Evolutionary conservation across 2,329 filamentous ascomycete genomes (phyloP), one percentile per base, ranked within the genome.

Genomic region (Colletotrichum australisinense): DNA sequence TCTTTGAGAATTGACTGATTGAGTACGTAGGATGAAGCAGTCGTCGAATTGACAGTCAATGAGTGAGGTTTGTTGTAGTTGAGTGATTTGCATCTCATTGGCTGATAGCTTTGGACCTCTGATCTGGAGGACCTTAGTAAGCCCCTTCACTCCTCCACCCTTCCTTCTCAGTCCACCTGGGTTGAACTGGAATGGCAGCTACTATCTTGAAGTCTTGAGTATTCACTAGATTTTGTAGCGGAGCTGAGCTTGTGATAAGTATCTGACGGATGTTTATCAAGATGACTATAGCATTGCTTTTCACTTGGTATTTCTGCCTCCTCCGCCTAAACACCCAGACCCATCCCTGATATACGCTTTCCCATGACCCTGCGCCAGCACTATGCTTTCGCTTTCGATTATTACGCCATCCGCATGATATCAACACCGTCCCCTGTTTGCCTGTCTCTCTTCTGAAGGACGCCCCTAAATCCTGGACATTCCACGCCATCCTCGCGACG

Each of bases 71-170:
- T 57, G 46, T 62, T 65, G 71, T 24, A 58, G 71, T 66, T 71
- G 71, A 65, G 71, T 28, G 60, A 30, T 66, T 66, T 73, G 60
- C 35, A 49, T 66, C 67, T 28, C 35, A 73, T 73, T 73, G 71
- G 67, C 26, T 57, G 28, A 52, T 0, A 24, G 24, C 16, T 22
- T 28, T 52, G 22, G 35, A 62, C 7, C 26, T 38, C 49, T 59
- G n/a, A 24, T 65, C 35, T 60, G 59, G 46, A 46, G 60, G 59
- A 62, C 70, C 67, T 73, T 73, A 73, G 71, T 73, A 73, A 73
- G 71, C 71, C 57, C 59, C 35, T 24, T 56, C 32, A 24, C 32
- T 42, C 38, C 35, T 42, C 55, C 64, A 67, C 64, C 16, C 38
- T 22, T 63, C 19, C 57, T 19, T 28, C 22, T 35, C 30, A 32